Evolutionary conservation across 2,329 filamentous ascomycete species (phyloP).

Genomic region (Phaeosphaeria sp.): DNA sequence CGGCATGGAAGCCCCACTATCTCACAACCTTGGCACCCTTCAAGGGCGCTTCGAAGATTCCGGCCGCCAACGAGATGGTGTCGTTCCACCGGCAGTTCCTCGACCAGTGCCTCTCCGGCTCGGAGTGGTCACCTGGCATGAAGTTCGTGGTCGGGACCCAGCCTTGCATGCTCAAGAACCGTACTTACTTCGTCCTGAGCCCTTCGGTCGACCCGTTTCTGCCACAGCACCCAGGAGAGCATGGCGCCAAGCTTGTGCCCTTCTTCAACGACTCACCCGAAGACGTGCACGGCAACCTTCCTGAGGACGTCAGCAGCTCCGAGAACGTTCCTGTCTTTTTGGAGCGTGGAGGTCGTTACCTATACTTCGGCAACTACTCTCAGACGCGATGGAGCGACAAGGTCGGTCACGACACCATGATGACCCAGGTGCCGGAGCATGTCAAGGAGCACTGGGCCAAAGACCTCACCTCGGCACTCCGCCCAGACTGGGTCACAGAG

Average conservation of each 20-base stretch:
- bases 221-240: conserved; percentile 48
- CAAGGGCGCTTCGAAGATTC: conserved; percentile 23
- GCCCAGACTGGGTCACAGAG: conserved; percentile 53
- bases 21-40: conserved; percentile 42
- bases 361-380: conserved; percentile 56
- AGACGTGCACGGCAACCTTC: conserved; percentile 33
- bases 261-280: conserved; percentile 52
- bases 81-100: conserved; percentile 52
- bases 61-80: conserved; percentile 21
- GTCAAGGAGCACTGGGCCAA: conserved; percentile 52
- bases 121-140: conserved; percentile 51
- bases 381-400: conserved; percentile 54
- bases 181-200: conserved; percentile 53
- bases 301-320: conserved; percentile 36
- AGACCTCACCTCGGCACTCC: conserved; percentile 41
- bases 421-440: conserved; percentile 43
- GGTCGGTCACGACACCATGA: conserved; percentile 52
- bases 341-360: conserved; percentile 37
- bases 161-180: conserved; percentile 37
- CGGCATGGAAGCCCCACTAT: conserved; percentile 46
- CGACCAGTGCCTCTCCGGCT: conserved; percentile 44
- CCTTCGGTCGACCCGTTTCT: conserved; percentile 50
- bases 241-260: conserved; percentile 56
- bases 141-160: conserved; percentile 40
- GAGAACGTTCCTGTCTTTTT: conserved; percentile 54